Base-by-base conservation (phyloP, 2,329 filamentous ascomycete genomes). In the Cytospora leucostoma region DNA sequence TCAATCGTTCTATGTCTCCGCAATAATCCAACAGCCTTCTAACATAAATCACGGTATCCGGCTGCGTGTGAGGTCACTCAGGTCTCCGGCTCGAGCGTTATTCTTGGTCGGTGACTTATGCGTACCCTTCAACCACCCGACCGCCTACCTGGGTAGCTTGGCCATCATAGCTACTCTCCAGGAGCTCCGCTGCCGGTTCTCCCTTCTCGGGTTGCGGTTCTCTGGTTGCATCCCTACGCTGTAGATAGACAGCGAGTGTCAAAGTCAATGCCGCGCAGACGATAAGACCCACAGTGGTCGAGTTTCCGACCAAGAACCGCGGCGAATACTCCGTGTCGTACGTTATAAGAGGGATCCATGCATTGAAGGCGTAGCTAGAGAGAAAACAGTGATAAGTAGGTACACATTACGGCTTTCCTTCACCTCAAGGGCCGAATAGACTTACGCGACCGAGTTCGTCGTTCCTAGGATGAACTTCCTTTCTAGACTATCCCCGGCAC, bases 311-410 rank as follows among this genome's bases (percentile, higher is more conserved):
- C 52, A 68, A 44, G 49, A 71, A 71, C 10, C 68, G 59, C 2
- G 70, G 70, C 1, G 69, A 69, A 27, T 69, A 68, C 2, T 53
- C 67, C 17, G 70, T 71, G 53, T 70, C 68, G 40, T 70, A 71
- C 0, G 68, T 68, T 17, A 71, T 50, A 10, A 71, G 59, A 3
- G 69, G 69, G 35, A 70, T 70, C 70, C 69, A 71, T 19, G 69
- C 68, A 44, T 70, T 70, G 61, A 71, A 71, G 2, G 69, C 69
- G 61, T 70, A 66, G 4, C 65, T 66, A 10, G 17, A 32, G n/a
- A 2, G 1, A 4, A 17, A 3, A 47, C 12, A 7, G 19, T n/a
- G 19, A 6, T 63, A 7, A 59, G 49, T 37, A 15, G 12, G 21
- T 32, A n/a, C 27, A 27, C 4, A 15, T n/a, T 17, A 15, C 7